These are phyloP conservation scores for Babesia sp. DNA, from an alignment of 169 alveolate genomes.

Conservation along the genomic window DNA sequence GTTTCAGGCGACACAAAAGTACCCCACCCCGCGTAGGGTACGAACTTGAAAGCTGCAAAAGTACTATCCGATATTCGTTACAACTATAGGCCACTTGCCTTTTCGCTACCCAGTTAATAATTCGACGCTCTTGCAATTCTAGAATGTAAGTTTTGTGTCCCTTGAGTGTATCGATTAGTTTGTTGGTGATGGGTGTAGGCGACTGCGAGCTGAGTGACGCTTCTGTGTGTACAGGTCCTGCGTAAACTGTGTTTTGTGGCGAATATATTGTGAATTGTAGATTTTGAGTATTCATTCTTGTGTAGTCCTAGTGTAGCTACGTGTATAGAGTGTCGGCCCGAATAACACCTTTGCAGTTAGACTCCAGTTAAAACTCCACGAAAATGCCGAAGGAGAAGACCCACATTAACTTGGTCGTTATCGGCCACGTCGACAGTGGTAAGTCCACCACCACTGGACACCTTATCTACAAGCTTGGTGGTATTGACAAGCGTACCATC, in stretches of 20 bases:
- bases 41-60: no score
- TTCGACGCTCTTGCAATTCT: not conserved
- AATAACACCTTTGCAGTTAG: slow-evolving; percentile 8
- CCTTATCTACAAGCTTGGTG: slow-evolving; percentile 93
- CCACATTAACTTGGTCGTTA: slow-evolving; percentile 91
- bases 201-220: not conserved
- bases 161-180: not conserved
- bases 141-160: not conserved
- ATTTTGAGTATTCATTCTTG: not conserved
- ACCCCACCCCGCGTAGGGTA: no score
- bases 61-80: no score
- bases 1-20: no score
- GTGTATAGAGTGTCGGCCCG: not conserved
- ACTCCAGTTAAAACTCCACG: slow-evolving; percentile 3
- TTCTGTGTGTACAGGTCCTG: not conserved
- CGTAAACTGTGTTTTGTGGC: not conserved
- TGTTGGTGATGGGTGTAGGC: slow-evolving; percentile 8
- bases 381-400: slow-evolving; percentile 86
- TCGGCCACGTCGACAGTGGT: slow-evolving; percentile 98
- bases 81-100: no score
- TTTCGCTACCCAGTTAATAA: no score
- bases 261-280: not conserved
- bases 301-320: not conserved
- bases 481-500: slow-evolving; percentile 92
- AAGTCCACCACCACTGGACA: slow-evolving; percentile 97